Evolutionary conservation across 805 yeast species (phyloP).

Genomic region (Kuraishia borneana): DNA sequence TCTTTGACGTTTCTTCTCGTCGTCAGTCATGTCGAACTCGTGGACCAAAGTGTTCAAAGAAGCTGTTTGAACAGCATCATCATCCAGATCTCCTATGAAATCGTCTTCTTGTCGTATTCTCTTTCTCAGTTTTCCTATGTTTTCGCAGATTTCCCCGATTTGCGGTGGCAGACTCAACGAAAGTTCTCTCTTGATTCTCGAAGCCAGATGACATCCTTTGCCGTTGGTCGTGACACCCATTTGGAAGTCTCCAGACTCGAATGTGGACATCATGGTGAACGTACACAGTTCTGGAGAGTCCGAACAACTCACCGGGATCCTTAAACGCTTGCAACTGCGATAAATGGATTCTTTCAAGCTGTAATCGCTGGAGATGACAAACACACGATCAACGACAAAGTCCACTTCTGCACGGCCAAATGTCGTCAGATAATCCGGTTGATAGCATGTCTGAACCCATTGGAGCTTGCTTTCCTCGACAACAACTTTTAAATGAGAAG

Average conservation of each 20-base stretch:
- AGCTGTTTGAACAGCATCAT: slow-evolving; percentile 54
- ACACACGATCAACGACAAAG: slow-evolving; percentile 63
- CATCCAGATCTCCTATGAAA: slow-evolving; percentile 43
- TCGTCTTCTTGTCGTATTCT: slow-evolving; percentile 43
- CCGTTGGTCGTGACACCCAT: slow-evolving; percentile 80
- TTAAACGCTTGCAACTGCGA: slow-evolving; percentile 37
- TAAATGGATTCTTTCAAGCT: slow-evolving; percentile 29
- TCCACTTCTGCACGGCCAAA: slow-evolving; percentile 57
- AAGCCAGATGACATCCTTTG: slow-evolving; percentile 81
- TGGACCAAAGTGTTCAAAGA: slow-evolving; percentile 50
- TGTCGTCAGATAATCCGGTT: slow-evolving; percentile 31
- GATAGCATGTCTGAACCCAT: slow-evolving; percentile 22
- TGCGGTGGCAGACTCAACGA: slow-evolving; percentile 55
- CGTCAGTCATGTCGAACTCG: slow-evolving; percentile 44
- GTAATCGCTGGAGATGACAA: slow-evolving; percentile 29
- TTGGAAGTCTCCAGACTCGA: slow-evolving; percentile 62
- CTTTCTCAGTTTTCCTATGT: slow-evolving; percentile 56
- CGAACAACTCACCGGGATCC: slow-evolving; percentile 78
- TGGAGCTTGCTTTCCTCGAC: slow-evolving; percentile 16
- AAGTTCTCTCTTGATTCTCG: slow-evolving; percentile 67
- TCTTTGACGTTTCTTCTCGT: slow-evolving; percentile 43
- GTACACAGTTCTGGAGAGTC: slow-evolving; percentile 66
- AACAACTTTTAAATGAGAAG: slow-evolving; percentile 17
- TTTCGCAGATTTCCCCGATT: slow-evolving; percentile 56
- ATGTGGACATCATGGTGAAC: slow-evolving; percentile 66